These are phyloP conservation scores for Verbena officinalis DNA, from an alignment of 257 asterid genomes.

Conservation along the genomic window DNA sequence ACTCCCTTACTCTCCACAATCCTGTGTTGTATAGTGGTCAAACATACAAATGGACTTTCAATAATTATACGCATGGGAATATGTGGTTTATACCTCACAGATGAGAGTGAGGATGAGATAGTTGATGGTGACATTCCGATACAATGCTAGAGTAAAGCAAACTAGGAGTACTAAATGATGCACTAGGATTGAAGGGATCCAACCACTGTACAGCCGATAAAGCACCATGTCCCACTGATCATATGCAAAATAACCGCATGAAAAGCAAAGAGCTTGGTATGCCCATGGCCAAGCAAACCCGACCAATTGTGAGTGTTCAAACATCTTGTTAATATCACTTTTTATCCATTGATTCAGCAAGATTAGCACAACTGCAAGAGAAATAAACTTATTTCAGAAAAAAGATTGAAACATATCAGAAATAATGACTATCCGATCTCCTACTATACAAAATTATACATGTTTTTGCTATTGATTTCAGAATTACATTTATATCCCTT, in stretches of 20 bases:
- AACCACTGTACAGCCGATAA: conserved; percentile 65
- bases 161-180: conserved; percentile 89
- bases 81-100: conserved; percentile 67
- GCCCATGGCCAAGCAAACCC: conserved; percentile 79
- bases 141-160: conserved; percentile 89
- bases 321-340: conserved; percentile 53
- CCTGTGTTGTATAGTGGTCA: no score
- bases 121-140: conserved; percentile 82
- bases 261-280: conserved; percentile 72
- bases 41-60: no score
- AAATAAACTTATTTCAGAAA: not conserved
- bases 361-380: conserved; percentile 52
- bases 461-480: no score
- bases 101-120: conserved; percentile 91
- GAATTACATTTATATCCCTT: no score
- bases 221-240: conserved; percentile 93
- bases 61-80: not conserved
- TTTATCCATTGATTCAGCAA: conserved; percentile 53
- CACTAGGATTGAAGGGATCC: conserved; percentile 73
- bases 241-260: conserved; percentile 91
- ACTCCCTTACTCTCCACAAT: no score
- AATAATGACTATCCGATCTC: no score
- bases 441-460: no score
- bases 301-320: conserved; percentile 81
- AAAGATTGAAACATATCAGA: not conserved